Evolutionary conservation across 306 rosid genomes (phyloP).

Genomic region (Spatholobus suberectus): DNA sequence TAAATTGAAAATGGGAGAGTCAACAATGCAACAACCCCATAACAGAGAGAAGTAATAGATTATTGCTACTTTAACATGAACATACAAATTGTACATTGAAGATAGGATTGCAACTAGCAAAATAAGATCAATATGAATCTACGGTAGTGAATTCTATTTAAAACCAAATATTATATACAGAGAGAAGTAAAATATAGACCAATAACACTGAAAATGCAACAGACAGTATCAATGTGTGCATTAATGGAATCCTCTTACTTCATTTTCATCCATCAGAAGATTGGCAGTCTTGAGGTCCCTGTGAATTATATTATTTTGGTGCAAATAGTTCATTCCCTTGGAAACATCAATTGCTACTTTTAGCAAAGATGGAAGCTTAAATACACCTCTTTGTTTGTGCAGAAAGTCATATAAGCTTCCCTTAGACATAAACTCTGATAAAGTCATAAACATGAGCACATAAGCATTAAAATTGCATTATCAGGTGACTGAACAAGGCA

Average conservation of each 20-base stretch:
- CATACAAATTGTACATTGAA: too few relatives aligned
- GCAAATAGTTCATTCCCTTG: constrained; percentile 97
- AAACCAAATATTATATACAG: constrained; percentile 25
- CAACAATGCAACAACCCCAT: too few relatives aligned
- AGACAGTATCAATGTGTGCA: constrained; percentile 38
- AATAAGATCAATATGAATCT: too few relatives aligned
- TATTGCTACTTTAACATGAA: too few relatives aligned
- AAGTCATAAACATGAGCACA: constrained; percentile 49
- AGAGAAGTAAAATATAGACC: constrained; percentile 32
- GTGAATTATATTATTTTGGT: constrained; percentile 97
- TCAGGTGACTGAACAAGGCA: constrained; percentile 30
- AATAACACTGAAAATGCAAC: constrained; percentile 31
- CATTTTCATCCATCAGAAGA: constrained; percentile 99
- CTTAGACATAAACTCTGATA: constrained; percentile 92
- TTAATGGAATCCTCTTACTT: constrained; percentile 64
- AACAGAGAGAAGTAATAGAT: too few relatives aligned
- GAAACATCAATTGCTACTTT: constrained; percentile 95
- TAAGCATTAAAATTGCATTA: constrained; percentile 47
- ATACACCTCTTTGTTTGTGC: constrained; percentile 89
- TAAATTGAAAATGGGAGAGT: too few relatives aligned
- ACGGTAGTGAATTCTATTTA: constrained; percentile 3
- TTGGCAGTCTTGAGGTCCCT: constrained; percentile 99
- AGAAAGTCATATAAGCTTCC: constrained; percentile 96
- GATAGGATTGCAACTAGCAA: too few relatives aligned
- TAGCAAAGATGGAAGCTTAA: constrained; percentile 92